phyloP scores from a whole-genome alignment of 176 grass and related monocot genomes.

The bread wheat (Triticum aestivum) region DNA sequence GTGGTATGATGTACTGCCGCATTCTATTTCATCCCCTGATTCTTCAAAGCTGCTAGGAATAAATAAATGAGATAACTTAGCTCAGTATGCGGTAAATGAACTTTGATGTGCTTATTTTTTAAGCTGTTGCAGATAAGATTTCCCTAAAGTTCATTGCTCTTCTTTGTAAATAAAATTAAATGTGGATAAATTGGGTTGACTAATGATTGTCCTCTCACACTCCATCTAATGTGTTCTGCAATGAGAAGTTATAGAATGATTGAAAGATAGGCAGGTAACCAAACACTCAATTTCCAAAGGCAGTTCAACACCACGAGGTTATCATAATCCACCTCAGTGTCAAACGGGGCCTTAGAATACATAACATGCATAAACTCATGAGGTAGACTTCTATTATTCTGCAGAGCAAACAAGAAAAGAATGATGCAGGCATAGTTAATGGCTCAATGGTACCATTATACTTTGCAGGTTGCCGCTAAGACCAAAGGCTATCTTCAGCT shows the following conservation, averaged over 20 bases:
- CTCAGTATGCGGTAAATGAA: neutral
- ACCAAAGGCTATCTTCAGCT: too few species aligned
- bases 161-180: neutral
- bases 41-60: slow-evolving; percentile 62
- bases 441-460: too few species aligned
- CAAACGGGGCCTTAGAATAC: too few species aligned
- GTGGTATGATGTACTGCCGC: slow-evolving; percentile 23
- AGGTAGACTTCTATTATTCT: too few species aligned
- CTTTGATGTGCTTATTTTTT: neutral
- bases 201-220: neutral
- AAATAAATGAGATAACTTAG: neutral
- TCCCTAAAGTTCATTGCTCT: neutral
- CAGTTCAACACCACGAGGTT: too few species aligned
- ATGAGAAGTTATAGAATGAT: neutral
- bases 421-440: too few species aligned
- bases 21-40: slow-evolving; percentile 41
- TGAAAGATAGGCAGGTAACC: too few species aligned
- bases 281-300: neutral
- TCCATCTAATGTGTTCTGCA: neutral
- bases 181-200: too few species aligned
- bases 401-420: too few species aligned
- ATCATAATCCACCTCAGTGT: too few species aligned
- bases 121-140: neutral
- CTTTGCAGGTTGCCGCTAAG: too few species aligned
- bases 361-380: too few species aligned